Evolutionary conservation across 2,329 filamentous ascomycete genomes (phyloP), one percentile per base, ranked within the genome.

Genomic region (Beauveria sp.): DNA sequence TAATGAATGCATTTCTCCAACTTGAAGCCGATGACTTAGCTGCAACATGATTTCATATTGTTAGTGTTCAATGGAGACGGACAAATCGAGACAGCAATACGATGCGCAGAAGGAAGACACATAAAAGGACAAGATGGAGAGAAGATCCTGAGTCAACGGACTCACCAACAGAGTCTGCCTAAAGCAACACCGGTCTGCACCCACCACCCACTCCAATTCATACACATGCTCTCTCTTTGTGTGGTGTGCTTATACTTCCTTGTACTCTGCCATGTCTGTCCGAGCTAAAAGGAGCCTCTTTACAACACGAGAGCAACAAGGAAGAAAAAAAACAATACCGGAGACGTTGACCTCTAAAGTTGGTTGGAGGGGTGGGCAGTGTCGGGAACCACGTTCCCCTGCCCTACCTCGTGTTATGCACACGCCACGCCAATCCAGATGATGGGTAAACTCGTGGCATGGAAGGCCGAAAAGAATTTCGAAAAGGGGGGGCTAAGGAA

Each of bases 371-470:
- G 5, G 34, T 5, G 34, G 12, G 34, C 2, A 16, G 34, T 16
- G 34, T 38, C 34, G 5, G 34, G 14, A 38, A 38, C 34, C 34
- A 38, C 34, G 34, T 38, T 38, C 34, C 28, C 49, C 12, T 3
- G n/a, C 9, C 22, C 12, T 5, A 18, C 34, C 1, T 40, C 45
- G 5, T 28, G 6, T 18, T 28, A 49, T 58, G 31, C 22, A 42
- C 45, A 59, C 45, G 12, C 46, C 56, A 22, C 56, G 9, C 45
- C 12, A 24, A 43, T n/a, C 48, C 24, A 38, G 48, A 60, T 46
- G 38, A 60, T 60, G 48, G 57, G 26, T 38, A 52, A 43, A 43
- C n/a, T 40, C 38, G 42, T 31, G 45, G 48, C 57, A 60, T 52
- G 40, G 48, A 60, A 60, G 48, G 24, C 16, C n/a, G 42, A 43